Base-by-base conservation (phyloP, 2,329 filamentous ascomycete species). In the Colletotrichum somersetense region DNA sequence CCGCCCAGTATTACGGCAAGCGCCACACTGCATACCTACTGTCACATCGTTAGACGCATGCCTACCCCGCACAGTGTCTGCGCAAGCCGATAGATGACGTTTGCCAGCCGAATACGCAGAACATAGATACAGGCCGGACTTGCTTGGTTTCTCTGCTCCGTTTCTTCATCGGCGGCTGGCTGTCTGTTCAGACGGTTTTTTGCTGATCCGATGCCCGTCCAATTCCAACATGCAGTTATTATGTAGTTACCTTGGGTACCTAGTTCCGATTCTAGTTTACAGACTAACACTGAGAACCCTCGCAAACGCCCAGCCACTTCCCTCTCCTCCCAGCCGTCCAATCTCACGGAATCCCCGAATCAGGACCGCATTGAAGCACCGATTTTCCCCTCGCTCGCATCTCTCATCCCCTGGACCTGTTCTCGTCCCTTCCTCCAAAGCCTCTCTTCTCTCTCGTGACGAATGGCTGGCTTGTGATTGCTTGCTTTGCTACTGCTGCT, bases 1-100 rank as follows among this genome's bases (percentile, higher is more conserved):
- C 58, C 38, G 66, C 70, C 66, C 70, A 72, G 70, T 72, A 65
- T 72, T 61, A 46, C 48, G 53, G 33, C 55, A 69, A 65, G 66
- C 66, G 70, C 66, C 66, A 20, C 30, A 30, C 4, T 30, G 30
- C 30, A 3, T 30, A 30, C 30, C 30, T 61, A 72, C 70, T 72
- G 70, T 72, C 66, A 53, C 30, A 26, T 10, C 11, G 26, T 33
- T 55, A 63, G 59, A 14, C 70, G 55, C 66, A 56, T 33, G 35
- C 40, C 18, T 4, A 40, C 53, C 48, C 66, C 48, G 59, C 66
- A 72, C 70, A 65, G 70, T 72, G 70, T 69, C 33, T 65, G 46
- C 40, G 59, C 59, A 56, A 69, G 55, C 46, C 40, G 48, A 30
- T 30, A 30, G 30, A 70, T 70, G 70, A 72, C 66, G 70, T 72